phyloP scores from a whole-genome alignment of 129 eudicot genomes.

The Dittrichia graveolens region DNA sequence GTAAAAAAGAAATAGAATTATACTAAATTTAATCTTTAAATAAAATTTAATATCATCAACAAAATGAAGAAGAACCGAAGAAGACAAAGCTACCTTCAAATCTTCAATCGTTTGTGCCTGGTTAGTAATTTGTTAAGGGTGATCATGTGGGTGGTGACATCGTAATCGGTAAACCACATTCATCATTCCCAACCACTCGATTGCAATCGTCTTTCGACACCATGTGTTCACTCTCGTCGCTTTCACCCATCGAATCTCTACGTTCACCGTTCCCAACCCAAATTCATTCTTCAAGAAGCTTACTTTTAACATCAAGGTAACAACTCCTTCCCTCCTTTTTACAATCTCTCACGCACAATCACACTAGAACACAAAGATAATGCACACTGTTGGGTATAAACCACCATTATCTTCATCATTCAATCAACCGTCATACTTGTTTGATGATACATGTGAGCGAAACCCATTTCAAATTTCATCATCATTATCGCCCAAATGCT shows the following conservation, averaged over 20 bases:
- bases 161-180: conserved; percentile 20
- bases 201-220: conserved; percentile 1
- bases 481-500: conserved; percentile 30
- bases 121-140: background rate
- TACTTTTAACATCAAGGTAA: conserved; percentile 50
- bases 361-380: conserved; percentile 43
- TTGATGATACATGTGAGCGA: conserved; percentile 39
- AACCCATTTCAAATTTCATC: conserved; percentile 32
- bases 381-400: conserved; percentile 35
- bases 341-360: conserved; percentile 1
- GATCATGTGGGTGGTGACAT: background rate
- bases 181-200: conserved; percentile 17
- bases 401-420: conserved; percentile 44
- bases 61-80: background rate
- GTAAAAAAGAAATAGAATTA: too few species aligned
- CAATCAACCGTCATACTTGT: conserved; percentile 44
- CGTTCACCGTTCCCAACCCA: conserved; percentile 36
- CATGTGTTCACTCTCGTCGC: background rate
- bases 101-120: background rate
- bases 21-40: too few species aligned
- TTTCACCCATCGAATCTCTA: background rate
- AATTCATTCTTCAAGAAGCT: conserved; percentile 28
- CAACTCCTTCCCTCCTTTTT: conserved; percentile 6
- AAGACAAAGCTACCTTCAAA: background rate
- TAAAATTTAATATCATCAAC: too few species aligned